A percentile compares a stretch with the other conserved stretches of the same genome.
phyloP scores from a whole-genome alignment of 495 filamentous ascomycete genomes.

The Penicillium coffeae region DNA sequence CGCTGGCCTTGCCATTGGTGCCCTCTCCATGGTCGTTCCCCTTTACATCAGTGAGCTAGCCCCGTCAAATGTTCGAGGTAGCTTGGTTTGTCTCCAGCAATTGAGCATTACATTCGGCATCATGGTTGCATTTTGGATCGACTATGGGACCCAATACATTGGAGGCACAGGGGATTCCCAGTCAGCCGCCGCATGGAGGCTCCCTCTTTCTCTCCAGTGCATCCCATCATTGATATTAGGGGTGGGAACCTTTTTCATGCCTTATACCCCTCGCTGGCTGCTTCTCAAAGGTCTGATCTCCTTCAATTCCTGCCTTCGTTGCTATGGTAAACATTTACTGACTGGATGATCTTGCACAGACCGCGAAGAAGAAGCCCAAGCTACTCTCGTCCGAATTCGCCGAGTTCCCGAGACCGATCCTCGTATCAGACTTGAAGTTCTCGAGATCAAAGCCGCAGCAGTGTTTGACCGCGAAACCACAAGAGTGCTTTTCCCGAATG shows the following conservation, averaged over 20 bases:
- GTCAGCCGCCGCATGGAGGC: conserved; percentile 58
- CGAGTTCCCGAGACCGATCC: conserved; percentile 50
- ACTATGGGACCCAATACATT: conserved; percentile 62
- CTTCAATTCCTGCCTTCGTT: no score
- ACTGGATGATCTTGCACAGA: neutral
- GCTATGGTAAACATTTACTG: neutral
- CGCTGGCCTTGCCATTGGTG: conserved; percentile 38
- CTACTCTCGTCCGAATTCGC: conserved; percentile 59
- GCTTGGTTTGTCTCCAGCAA: conserved; percentile 69
- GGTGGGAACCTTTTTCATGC: conserved; percentile 59
- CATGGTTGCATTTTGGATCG: conserved; percentile 75
- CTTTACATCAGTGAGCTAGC: conserved; percentile 43
- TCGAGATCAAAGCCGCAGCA: conserved; percentile 71
- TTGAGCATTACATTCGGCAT: conserved; percentile 72
- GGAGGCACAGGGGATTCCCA: conserved; percentile 55
- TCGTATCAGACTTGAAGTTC: conserved; percentile 68
- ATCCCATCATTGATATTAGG: conserved; percentile 52
- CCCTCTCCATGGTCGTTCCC: conserved; percentile 26
- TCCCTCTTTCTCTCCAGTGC: conserved; percentile 56
- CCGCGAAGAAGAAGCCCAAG: conserved; percentile 60
- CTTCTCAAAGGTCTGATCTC: conserved; percentile 46
- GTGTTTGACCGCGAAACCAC: conserved; percentile 67
- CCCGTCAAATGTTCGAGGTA: conserved; percentile 54
- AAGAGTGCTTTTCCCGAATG: conserved; percentile 61
- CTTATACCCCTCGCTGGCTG: conserved; percentile 70